Conservation (phyloP, 1,284 basidiomycete species). For the Cutaneotrichosporon dermatis region DNA sequence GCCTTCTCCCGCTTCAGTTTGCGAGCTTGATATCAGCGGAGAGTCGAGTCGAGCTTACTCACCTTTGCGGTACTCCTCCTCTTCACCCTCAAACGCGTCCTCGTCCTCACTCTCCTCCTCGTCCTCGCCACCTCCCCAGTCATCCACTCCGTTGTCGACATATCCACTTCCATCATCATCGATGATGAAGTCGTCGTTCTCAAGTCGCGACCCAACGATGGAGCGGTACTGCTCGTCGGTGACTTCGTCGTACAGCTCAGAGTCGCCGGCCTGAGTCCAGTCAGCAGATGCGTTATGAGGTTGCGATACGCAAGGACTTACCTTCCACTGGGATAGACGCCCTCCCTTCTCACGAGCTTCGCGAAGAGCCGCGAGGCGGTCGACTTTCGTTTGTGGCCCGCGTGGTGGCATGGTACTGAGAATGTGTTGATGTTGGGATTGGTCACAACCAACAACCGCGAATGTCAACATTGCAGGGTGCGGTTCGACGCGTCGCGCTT, state of each 20-base stretch:
- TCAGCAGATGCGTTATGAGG: too few species aligned
- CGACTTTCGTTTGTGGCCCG: constrained; percentile 13
- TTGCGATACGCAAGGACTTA: constrained; percentile 24
- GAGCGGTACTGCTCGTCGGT: constrained; percentile 83
- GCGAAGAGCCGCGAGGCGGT: constrained; percentile 49
- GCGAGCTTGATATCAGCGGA: constrained; percentile 25
- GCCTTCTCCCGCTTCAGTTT: constrained; percentile 36
- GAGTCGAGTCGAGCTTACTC: constrained; percentile 11
- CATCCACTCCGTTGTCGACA: constrained; percentile 93
- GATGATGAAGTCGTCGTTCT: constrained; percentile 84
- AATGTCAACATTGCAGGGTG: too few species aligned
- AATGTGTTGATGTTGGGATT: neutral
- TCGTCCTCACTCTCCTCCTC: constrained; percentile 48
- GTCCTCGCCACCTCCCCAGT: constrained; percentile 63
- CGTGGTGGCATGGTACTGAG: constrained; percentile 4
- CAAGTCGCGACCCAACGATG: constrained; percentile 80
- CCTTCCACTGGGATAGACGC: constrained; percentile 51
- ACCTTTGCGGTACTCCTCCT: constrained; percentile 43
- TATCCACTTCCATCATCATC: constrained; percentile 93
- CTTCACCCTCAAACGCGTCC: constrained; percentile 49
- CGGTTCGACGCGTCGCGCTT: too few species aligned
- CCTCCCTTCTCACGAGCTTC: constrained; percentile 51
- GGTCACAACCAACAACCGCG: too few species aligned
- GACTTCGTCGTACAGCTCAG: constrained; percentile 83
- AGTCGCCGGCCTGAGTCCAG: constrained; percentile 54